Evolutionary conservation across 306 rosid genomes (phyloP).

Genomic region (Dryas drummondii): DNA sequence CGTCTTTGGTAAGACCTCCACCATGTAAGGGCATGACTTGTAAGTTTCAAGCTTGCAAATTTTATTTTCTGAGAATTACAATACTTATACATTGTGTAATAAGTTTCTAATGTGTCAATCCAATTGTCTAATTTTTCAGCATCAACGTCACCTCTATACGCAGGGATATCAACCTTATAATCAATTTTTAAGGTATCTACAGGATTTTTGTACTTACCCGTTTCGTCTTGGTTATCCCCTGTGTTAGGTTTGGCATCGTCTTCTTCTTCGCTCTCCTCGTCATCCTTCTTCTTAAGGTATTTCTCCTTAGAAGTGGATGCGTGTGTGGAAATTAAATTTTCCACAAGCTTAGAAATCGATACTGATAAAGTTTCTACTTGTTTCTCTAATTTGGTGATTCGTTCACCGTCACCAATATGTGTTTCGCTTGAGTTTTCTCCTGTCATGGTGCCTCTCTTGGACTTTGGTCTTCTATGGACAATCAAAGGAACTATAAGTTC

Average conservation of each 20-base stretch:
- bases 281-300: neutral
- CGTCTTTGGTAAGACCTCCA: neutral
- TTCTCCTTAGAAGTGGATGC: neutral
- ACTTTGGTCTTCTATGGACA: too few relatives aligned
- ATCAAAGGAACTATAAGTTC: too few relatives aligned
- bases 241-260: too few relatives aligned
- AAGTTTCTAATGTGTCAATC: neutral
- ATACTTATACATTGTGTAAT: neutral
- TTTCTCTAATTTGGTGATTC: neutral
- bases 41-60: neutral
- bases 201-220: neutral
- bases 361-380: neutral
- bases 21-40: neutral
- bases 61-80: neutral
- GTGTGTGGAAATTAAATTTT: too few relatives aligned
- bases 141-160: neutral
- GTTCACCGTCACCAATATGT: too few relatives aligned
- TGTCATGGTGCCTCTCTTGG: neutral
- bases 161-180: neutral
- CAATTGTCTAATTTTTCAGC: neutral
- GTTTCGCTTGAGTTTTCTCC: neutral
- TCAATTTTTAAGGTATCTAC: neutral
- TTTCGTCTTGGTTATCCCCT: too few relatives aligned
- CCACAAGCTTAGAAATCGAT: neutral
- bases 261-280: neutral